Evolutionary conservation across 176 grass and related monocot species (phyloP).

Genomic region (Panicum miliaceum): DNA sequence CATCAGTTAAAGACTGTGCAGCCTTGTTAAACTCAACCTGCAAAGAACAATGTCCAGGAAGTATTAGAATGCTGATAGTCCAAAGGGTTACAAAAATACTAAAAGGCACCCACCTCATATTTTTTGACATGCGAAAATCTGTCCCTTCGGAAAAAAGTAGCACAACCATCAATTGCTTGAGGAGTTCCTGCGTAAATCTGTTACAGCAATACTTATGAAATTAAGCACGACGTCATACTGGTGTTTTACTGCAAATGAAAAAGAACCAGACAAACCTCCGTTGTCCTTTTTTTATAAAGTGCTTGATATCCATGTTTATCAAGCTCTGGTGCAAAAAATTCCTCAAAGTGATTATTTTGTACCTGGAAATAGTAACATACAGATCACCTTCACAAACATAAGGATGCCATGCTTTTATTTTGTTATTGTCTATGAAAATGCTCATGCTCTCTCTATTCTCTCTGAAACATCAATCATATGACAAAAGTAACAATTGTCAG

Average conservation of each 20-base stretch:
- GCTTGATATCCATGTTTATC: conserved; percentile 95
- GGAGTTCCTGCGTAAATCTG: conserved; percentile 71
- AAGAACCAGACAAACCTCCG: conserved; percentile 56
- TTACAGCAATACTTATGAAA: conserved; percentile 5
- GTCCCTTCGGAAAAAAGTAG: conserved; percentile 91
- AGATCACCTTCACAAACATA: conserved; percentile 13
- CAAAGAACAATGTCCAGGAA: conserved; percentile 37
- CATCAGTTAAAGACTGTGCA: conserved; percentile 83
- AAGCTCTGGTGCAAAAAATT: conserved; percentile 86
- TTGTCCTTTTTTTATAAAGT: conserved; percentile 86
- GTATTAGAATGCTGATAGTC: conserved; percentile 17
- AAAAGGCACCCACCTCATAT: conserved; percentile 72
- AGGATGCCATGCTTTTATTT: neutral
- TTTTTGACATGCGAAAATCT: conserved; percentile 93
- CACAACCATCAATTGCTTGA: conserved; percentile 78
- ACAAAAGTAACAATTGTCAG: neutral
- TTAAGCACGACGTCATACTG: neutral
- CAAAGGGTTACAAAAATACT: conserved; percentile 19
- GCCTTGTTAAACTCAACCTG: conserved; percentile 97
- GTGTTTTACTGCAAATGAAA: neutral
- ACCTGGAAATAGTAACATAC: conserved; percentile 60
- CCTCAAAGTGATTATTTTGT: conserved; percentile 87
- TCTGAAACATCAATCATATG: neutral
- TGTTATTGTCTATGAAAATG: conserved; percentile 5
- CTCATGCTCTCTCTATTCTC: neutral